Evolutionary conservation across 371 early-diverging fungal species (phyloP).

Genomic region (Mucor piriformis): DNA sequence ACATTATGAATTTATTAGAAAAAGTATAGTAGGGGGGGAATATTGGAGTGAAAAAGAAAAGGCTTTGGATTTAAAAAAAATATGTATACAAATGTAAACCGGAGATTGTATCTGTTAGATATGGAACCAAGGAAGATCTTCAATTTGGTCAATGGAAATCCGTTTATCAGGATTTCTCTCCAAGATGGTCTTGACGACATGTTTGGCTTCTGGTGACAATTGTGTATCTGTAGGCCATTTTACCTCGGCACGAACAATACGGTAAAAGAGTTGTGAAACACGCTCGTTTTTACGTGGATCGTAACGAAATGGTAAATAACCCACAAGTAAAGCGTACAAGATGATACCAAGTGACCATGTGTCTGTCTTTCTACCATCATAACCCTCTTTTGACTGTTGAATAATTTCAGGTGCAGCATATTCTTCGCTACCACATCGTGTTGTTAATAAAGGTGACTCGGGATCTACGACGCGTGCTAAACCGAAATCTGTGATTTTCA

Average conservation of each 20-base stretch:
- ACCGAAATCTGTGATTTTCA: constrained; percentile 74
- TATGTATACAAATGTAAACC: not conserved
- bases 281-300: constrained; percentile 42
- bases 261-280: constrained; percentile 50
- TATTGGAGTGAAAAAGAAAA: constrained; percentile 12
- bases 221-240: constrained; percentile 44
- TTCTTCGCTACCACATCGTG: constrained; percentile 74
- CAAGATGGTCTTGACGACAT: constrained; percentile 41
- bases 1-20: constrained; percentile 28
- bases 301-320: constrained; percentile 60
- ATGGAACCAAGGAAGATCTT: constrained; percentile 40
- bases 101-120: not conserved
- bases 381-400: constrained; percentile 49
- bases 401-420: constrained; percentile 90
- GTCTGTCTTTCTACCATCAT: constrained; percentile 70
- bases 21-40: not conserved
- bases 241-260: constrained; percentile 47
- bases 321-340: constrained; percentile 62
- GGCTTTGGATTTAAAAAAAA: too few species aligned
- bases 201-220: constrained; percentile 33
- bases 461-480: constrained; percentile 55
- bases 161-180: constrained; percentile 44
- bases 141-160: constrained; percentile 37
- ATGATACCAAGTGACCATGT: constrained; percentile 78
- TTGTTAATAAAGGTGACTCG: constrained; percentile 47